phyloP scores from a whole-genome alignment of 192 early-diverging fungal genomes.

The Gryganskiella cystojenkinii region DNA sequence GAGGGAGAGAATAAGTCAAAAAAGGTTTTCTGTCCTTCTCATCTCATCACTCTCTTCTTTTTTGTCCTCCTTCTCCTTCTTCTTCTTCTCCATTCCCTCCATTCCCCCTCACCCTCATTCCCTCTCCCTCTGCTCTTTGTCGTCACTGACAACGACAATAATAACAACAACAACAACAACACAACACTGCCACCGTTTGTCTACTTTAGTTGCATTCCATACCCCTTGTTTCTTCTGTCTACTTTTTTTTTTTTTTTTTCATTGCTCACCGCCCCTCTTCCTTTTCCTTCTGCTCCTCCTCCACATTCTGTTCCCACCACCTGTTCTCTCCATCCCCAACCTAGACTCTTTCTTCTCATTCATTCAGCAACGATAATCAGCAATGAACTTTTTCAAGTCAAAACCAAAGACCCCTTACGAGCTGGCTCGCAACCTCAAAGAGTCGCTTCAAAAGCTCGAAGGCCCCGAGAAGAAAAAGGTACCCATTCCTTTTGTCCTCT shows the following conservation, averaged over 20 bases:
- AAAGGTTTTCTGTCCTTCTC: too few species aligned
- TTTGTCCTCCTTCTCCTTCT: background rate
- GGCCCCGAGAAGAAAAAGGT: slow-evolving; percentile 78
- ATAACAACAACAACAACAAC: too few species aligned
- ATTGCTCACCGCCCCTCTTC: slow-evolving; percentile 4
- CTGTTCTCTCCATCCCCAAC: background rate
- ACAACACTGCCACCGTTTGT: too few species aligned
- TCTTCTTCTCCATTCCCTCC: background rate
- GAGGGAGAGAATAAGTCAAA: too few species aligned
- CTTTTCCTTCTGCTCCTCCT: background rate
- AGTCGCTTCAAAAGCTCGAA: slow-evolving; percentile 82
- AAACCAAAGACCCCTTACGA: slow-evolving; percentile 90
- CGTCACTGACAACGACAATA: background rate
- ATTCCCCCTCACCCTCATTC: background rate
- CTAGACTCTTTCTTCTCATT: background rate
- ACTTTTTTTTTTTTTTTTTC: background rate
- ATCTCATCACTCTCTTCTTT: background rate
- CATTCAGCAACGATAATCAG: background rate
- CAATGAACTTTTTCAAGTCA: slow-evolving; percentile 74
- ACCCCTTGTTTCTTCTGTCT: slow-evolving; percentile 4
- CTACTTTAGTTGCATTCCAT: background rate
- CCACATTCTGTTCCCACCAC: background rate
- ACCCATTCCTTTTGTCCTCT: background rate
- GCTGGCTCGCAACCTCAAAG: slow-evolving; percentile 88
- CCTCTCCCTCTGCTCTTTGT: background rate